A percentile compares a stretch with the other conserved stretches of the same genome.
Conservation (phyloP, 768 basidiomycete species). For the Coprinopsis marcescibilis region DNA sequence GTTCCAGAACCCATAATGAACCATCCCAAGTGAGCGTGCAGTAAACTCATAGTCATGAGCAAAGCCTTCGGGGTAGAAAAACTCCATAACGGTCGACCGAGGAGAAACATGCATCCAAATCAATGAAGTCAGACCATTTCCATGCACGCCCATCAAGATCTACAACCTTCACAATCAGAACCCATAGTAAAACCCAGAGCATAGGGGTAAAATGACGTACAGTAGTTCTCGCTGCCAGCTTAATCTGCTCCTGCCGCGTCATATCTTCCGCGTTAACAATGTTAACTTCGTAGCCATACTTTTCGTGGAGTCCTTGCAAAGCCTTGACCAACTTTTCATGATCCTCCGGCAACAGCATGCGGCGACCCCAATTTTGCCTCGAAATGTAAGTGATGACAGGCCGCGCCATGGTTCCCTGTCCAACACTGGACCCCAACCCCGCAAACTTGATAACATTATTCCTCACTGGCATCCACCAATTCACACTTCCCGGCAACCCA, state of each 20-base stretch:
- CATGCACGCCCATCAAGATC: constrained; percentile 95
- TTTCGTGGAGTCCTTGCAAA: constrained; percentile 60
- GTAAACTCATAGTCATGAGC: constrained; percentile 84
- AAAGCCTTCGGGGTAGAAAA: constrained; percentile 82
- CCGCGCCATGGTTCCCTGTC: constrained; percentile 40
- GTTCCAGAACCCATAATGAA: constrained; percentile 83
- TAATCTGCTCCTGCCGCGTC: constrained; percentile 73
- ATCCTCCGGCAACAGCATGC: constrained; percentile 71
- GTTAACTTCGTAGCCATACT: constrained; percentile 82
- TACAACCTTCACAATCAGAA: constrained; percentile 24
- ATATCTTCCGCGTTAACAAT: constrained; percentile 82
- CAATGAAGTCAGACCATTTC: constrained; percentile 83
- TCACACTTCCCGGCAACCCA: constrained; percentile 60
- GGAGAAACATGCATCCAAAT: constrained; percentile 90
- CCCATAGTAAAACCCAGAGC: not conserved
- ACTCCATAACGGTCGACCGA: constrained; percentile 85
- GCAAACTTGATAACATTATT: constrained; percentile 69
- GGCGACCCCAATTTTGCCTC: constrained; percentile 81
- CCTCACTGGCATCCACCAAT: constrained; percentile 84
- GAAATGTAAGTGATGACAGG: constrained; percentile 93
- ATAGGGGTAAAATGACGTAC: constrained; percentile 35
- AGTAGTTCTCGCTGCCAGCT: constrained; percentile 78
- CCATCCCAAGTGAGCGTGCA: constrained; percentile 76
- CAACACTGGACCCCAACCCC: constrained; percentile 43
- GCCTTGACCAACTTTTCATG: constrained; percentile 77